Evolutionary conservation across 208 protist species (phyloP), one percentile per base, ranked within the genome.

Genomic region (Acanthamoeba healyi): DNA sequence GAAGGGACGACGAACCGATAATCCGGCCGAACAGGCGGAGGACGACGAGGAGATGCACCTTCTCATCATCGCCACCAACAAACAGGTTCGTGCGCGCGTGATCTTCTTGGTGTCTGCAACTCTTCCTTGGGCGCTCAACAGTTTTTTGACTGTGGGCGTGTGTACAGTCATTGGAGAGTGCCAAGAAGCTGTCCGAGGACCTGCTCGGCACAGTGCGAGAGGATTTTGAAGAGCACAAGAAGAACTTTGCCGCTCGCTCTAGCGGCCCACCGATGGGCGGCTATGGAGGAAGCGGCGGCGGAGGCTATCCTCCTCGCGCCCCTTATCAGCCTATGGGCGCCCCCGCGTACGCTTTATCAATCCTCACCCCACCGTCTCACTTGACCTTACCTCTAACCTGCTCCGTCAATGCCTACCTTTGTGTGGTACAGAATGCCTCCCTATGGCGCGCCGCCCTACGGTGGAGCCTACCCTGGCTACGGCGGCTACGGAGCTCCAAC

Each of bases 211-310:
- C 42, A 9, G 51, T 63, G 17, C 42, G 79, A 17, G 79, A 88
- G n/a, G 79, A 88, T 34, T 88, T 88, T 88, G 79, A 88, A 24
- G 79, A 88, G 17, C 79, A 88, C 79, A 88, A 88, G 40, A 51
- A 56, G 17, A 88, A 19, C 24, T 32, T 63, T 58, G 79, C 51
- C n/a, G 51, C 42, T 17, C 79, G 46, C 26, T 14, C 42, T 19
- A 29, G n/a, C 26, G 63, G 63, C 74, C 74, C 74, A 32, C 10
- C 74, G 22, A 36, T 26, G 22, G 44, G 79, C 17, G 12, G 44
- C 46, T 88, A 38, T n/a, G n/a, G n/a, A n/a, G n/a, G n/a, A n/a
- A n/a, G n/a, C 79, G 26, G 32, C 36, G 24, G 79, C 24, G 42
- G 74, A 17, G 42, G 42, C 24, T 44, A 54, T 40, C 74, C 74